Evolutionary conservation across 2,329 filamentous ascomycete species (phyloP), one percentile per base, ranked within the genome.

Genomic region (Aschersonia sp.): DNA sequence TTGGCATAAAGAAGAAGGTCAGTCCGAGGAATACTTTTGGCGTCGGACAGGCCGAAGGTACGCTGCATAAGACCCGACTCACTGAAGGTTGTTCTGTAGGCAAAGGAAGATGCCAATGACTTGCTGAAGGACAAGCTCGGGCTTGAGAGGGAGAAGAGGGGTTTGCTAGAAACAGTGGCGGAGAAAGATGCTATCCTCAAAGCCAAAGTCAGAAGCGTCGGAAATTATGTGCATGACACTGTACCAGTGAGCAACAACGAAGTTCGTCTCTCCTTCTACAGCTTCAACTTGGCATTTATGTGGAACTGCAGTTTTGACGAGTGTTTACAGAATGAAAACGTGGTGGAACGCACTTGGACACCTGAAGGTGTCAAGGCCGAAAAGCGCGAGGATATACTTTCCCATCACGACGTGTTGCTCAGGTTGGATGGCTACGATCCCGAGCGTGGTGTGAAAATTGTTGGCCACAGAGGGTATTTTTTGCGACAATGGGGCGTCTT

Each of bases 391-490:
- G 75, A 84, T 50, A 72, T 77, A 52, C 82, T 97, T 52, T 95
- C 89, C 46, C 92, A 98, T 65, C 92, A 98, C 66, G 91, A 97
- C 63, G 89, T 98, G 48, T 78, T 97, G 51, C 80, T 83, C 50
- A 78, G 88, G 56, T 71, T 97, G 53, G 88, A 92, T 57, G 89
- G 91, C 47, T 96, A 94, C 62, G 92, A 97, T 62, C 85, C 88
- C 1, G 88, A 95, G 61, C 83, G 92, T 54, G 89, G 89, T 55
- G 85, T 89, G 54, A 97, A 97, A 73, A 78, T 97, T 53, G 89
- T 94, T 43, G 91, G 92, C 47, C 91, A 97, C 67, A 78, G 91
- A 57, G 91, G 91, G 40, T 97, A 97, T 70, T 96, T 91, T 68
- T 69, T 97, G 59, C 88, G 82, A 50, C 83, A 84, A 52, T 94